Conservation (phyloP, 805 yeast species). For the Alloascoidea hylecoeti region DNA sequence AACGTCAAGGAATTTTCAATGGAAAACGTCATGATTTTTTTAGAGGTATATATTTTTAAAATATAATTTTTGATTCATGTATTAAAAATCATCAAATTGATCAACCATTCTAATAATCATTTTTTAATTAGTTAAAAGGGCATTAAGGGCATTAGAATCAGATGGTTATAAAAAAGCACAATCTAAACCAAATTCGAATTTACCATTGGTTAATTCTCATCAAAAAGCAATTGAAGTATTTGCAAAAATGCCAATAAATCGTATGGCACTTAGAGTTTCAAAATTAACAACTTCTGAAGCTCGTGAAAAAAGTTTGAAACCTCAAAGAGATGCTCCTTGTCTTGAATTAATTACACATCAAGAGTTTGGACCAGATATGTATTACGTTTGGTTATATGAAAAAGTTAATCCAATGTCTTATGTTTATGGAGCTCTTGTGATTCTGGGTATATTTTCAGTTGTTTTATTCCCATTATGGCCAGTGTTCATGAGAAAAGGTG, state of each 20-base stretch:
- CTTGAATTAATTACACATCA: conserved; percentile 18
- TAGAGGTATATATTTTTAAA: conserved; percentile 39
- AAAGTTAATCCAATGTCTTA: conserved; percentile 56
- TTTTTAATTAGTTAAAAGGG: conserved; percentile 53
- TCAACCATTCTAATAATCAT: too few species aligned
- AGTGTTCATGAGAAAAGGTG: conserved; percentile 70
- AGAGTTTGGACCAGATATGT: conserved; percentile 27
- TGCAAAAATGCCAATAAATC: conserved; percentile 54
- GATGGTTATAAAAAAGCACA: conserved; percentile 50
- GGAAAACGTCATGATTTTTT: conserved; percentile 53
- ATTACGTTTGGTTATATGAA: conserved; percentile 74
- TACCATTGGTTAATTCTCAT: conserved; percentile 35
- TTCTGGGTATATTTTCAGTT: conserved; percentile 43
- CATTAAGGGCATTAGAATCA: conserved; percentile 61
- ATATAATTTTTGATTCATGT: neutral
- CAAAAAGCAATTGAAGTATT: conserved; percentile 49
- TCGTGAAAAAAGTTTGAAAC: conserved; percentile 58
- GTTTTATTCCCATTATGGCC: conserved; percentile 96
- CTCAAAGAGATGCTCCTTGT: conserved; percentile 39
- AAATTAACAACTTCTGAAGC: conserved; percentile 50
- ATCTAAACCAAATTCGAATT: conserved; percentile 23
- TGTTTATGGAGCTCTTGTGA: conserved; percentile 46
- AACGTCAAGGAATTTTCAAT: conserved; percentile 52
- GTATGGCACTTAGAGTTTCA: conserved; percentile 60
- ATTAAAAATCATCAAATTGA: too few species aligned